Base-by-base conservation (phyloP, 2,329 filamentous ascomycete species). In the Coniochaeta sp. region DNA sequence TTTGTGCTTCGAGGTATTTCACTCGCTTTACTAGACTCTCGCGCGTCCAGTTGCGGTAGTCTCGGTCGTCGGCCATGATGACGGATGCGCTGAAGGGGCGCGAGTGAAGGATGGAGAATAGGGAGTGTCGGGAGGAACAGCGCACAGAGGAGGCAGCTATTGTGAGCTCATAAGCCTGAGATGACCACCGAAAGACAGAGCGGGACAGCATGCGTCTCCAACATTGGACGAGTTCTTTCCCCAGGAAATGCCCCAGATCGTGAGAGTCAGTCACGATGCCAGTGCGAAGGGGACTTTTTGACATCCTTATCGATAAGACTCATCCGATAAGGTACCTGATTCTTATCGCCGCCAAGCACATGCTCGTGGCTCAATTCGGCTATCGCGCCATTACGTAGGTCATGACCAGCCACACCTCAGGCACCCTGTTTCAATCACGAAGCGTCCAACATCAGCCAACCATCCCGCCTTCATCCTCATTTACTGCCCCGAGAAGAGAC, bases 21-120 rank as follows among this genome's bases (percentile, higher is more conserved):
- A 95, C 82, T 35, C 86, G 79, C 57, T 79, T 71, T 40, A 94
- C 79, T 32, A 94, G 79, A 42, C 81, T 81, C 33, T 82, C 76
- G 56, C 81, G 83, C 51, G 79, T 83, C 87, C 86, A 91, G 56
- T 73, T 75, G 35, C 75, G 74, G 69, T 91, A 91, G 51, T 63
- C 57, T 20, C 55, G n/a, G 22, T 20, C 48, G 26, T 50, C 24
- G 27, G 52, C 33, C 49, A 51, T 57, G 51, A 59, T 64, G 55
- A 42, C 38, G 58, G 62, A 58, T 46, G 18, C 31, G 30, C 47
- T 49, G 30, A 49, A 49, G 47, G 16, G 13, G 12, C 47, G 28
- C 18, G 22, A 22, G 16, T 16, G 14, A 12, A 14, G 24, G 26
- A 18, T 3, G 26, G 35, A 2, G 10, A 7, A 51, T 27, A 30